Conservation (phyloP, 2,329 filamentous ascomycete genomes). For the Scytalidium sp. region DNA sequence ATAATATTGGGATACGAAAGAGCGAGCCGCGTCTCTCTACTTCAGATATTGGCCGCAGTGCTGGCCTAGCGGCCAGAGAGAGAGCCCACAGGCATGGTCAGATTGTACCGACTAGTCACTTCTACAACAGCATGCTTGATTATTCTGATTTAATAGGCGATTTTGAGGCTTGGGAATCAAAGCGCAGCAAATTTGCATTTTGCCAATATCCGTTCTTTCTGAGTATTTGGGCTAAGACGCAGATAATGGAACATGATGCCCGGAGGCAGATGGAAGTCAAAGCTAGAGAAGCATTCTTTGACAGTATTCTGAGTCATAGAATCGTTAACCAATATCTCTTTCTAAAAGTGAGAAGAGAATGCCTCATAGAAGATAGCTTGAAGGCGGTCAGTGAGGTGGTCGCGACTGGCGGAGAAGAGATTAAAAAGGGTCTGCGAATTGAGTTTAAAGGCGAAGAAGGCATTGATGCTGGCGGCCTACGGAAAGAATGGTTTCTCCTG, state of each 20-base stretch:
- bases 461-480: slow-evolving; percentile 81
- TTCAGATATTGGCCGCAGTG: slow-evolving; percentile 32
- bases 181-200: slow-evolving; percentile 73
- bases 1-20: slow-evolving; percentile 51
- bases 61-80: slow-evolving; percentile 33
- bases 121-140: slow-evolving; percentile 85
- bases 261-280: slow-evolving; percentile 86
- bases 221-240: slow-evolving; percentile 89
- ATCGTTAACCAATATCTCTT: slow-evolving; percentile 75
- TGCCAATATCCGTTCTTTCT: slow-evolving; percentile 92
- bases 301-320: slow-evolving; percentile 75
- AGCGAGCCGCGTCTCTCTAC: slow-evolving; percentile 27
- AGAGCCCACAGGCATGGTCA: slow-evolving; percentile 54
- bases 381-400: slow-evolving; percentile 82
- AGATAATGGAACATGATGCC: slow-evolving; percentile 84
- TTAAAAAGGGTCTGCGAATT: slow-evolving; percentile 86
- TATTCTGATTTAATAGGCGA: slow-evolving; percentile 82
- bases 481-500: slow-evolving; percentile 93
- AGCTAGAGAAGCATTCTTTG: slow-evolving; percentile 86
- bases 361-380: slow-evolving; percentile 83
- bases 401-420: slow-evolving; percentile 75
- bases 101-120: slow-evolving; percentile 75
- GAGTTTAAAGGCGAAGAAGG: slow-evolving; percentile 87
- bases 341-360: slow-evolving; percentile 76
- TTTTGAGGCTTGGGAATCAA: slow-evolving; percentile 84